Conservation (phyloP, 108 stramenopile species). For the Fragilaria radians region DNA sequence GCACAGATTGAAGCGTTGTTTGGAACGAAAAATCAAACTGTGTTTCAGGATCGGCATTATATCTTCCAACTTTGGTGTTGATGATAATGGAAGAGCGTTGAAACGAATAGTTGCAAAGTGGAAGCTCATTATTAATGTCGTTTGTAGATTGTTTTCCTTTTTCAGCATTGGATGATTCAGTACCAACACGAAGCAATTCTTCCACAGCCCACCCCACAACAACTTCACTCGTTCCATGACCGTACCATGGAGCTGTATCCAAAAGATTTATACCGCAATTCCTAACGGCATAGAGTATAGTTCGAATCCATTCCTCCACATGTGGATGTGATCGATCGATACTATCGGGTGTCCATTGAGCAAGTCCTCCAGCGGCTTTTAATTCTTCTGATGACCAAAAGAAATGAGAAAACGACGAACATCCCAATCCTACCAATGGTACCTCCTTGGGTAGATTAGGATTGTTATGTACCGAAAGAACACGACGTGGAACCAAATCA, state of each 20-base stretch:
- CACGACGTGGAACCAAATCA: background rate
- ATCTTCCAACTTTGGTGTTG: slow-evolving; percentile 83
- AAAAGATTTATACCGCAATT: slow-evolving; percentile 62
- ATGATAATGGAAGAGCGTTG: slow-evolving; percentile 38
- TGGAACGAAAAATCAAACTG: slow-evolving; percentile 85
- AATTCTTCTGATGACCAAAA: slow-evolving; percentile 43
- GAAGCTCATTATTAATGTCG: too few relatives aligned
- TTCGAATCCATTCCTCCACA: slow-evolving; percentile 71
- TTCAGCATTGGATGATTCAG: slow-evolving; percentile 2
- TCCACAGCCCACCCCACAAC: slow-evolving; percentile 76
- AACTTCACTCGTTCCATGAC: slow-evolving; percentile 75
- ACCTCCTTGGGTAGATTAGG: background rate
- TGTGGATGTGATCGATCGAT: slow-evolving; percentile 45
- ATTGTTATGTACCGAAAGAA: background rate
- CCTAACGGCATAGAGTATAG: slow-evolving; percentile 60
- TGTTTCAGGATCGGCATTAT: slow-evolving; percentile 58
- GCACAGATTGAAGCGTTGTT: slow-evolving; percentile 59
- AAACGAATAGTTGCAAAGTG: slow-evolving; percentile 7
- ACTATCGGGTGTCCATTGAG: slow-evolving; percentile 3
- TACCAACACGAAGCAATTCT: slow-evolving; percentile 16
- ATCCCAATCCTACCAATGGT: slow-evolving; percentile 75
- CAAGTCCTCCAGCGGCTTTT: slow-evolving; percentile 11
- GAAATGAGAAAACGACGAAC: slow-evolving; percentile 76
- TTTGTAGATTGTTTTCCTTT: slow-evolving; percentile 2
- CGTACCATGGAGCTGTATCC: slow-evolving; percentile 91